Percentiles rank a stretch among this genome's conserved stretches.
These are phyloP conservation scores for Quercus variabilis DNA, from an alignment of 306 rosid genomes.

Conservation along the genomic window DNA sequence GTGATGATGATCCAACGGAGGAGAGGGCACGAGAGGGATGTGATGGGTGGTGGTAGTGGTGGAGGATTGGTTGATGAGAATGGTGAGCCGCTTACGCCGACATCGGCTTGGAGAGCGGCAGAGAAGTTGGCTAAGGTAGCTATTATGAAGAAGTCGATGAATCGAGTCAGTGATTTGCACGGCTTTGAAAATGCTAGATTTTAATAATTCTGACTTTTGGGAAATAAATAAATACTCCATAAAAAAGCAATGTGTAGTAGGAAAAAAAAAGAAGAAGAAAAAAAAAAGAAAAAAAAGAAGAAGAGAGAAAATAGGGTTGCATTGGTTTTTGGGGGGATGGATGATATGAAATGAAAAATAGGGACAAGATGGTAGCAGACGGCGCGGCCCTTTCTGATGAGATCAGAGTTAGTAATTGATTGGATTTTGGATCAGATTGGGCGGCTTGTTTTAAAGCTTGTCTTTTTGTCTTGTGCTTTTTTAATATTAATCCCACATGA, in stretches of 20 bases:
- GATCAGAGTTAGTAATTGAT: neutral
- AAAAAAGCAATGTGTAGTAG: neutral
- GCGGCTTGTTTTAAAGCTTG: conserved; percentile 6
- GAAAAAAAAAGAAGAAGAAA: neutral
- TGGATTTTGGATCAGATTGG: neutral
- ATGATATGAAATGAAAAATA: neutral
- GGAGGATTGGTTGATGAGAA: conserved; percentile 44
- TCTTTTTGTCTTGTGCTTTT: conserved; percentile 27
- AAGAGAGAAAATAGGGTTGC: conserved; percentile 23
- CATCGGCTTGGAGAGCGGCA: conserved; percentile 84
- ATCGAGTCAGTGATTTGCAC: conserved; percentile 74
- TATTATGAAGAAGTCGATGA: conserved; percentile 66
- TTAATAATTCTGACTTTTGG: conserved; percentile 14
- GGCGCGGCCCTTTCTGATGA: conserved; percentile 35
- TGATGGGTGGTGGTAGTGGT: neutral
- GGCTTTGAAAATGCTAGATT: conserved; percentile 92
- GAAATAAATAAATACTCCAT: neutral
- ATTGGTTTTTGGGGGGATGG: neutral
- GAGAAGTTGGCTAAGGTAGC: conserved; percentile 86
- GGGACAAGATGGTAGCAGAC: conserved; percentile 33
- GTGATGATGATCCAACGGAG: conserved; percentile 42
- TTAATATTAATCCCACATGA: neutral
- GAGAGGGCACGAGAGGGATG: conserved; percentile 37
- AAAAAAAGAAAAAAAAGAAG: neutral
- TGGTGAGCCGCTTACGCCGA: conserved; percentile 80